A percentile compares a stretch with the other conserved stretches of the same genome.
Conservation (phyloP, 148 eudicot species). For the Chenopodium berlandieri region DNA sequence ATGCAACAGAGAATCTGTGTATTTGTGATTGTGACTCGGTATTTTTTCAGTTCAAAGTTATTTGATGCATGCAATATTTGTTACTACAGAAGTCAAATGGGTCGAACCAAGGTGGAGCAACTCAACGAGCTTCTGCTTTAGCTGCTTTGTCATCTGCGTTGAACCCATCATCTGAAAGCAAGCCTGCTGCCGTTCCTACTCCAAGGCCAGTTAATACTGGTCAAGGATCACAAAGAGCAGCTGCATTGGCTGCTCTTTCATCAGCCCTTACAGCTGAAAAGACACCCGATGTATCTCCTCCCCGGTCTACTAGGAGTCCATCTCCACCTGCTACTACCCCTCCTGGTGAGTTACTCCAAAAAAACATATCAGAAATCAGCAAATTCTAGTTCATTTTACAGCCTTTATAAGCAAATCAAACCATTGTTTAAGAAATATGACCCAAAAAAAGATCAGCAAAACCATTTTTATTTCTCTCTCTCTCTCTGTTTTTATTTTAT, state of each 20-base stretch:
- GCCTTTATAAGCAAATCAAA: not conserved
- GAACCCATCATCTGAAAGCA: slow-evolving; percentile 48
- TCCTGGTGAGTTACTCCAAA: slow-evolving; percentile 44
- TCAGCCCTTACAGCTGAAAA: slow-evolving; percentile 88
- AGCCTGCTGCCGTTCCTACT: slow-evolving; percentile 28
- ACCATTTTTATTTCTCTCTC: no score
- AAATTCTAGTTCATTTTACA: not conserved
- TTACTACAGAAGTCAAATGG: slow-evolving; percentile 43
- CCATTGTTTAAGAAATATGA: not conserved
- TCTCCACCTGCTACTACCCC: slow-evolving; percentile 50
- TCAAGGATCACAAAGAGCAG: slow-evolving; percentile 88
- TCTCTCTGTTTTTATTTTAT: no score
- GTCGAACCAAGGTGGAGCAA: slow-evolving; percentile 72
- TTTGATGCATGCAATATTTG: slow-evolving; percentile 3
- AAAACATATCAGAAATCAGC: no score
- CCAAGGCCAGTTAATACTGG: slow-evolving; percentile 43
- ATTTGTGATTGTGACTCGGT: not conserved
- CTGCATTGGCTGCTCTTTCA: slow-evolving; percentile 97
- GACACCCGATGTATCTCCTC: slow-evolving; percentile 65
- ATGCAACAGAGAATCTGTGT: not conserved
- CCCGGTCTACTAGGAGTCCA: slow-evolving; percentile 53
- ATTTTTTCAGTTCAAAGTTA: not conserved
- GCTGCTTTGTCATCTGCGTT: slow-evolving; percentile 83
- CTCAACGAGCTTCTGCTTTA: slow-evolving; percentile 34
- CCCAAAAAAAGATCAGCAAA: not conserved